Base-by-base conservation (phyloP, 2,329 filamentous ascomycete genomes). In the Beauveria varroae region DNA sequence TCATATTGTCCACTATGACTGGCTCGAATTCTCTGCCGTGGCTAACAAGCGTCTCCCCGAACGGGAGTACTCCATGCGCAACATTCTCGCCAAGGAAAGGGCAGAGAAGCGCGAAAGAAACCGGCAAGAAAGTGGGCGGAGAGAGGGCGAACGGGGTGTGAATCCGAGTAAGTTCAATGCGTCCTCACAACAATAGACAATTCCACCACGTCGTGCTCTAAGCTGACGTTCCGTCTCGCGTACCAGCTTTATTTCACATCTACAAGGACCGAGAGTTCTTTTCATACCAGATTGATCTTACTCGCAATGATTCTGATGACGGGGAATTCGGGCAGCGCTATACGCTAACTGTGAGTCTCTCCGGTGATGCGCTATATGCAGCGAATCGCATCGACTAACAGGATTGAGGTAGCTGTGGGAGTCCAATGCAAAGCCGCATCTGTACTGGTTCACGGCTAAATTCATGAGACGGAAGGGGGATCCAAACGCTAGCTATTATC, bases 221-320 rank as follows among this genome's bases (percentile, higher is more conserved):
- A 37, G 16, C 18, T 50, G n/a, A 57, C 24, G 63, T 61, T 28
- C 37, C 24, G 52, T 28, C 34, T 55, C 9, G 47, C 49, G 14
- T 20, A 9, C 10, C 7, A 63, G 52, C 55, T 59, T 46, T 84
- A n/a, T 84, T 86, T 68, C 85, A 85, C 63, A 72, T 89, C 63
- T 91, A 88, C 72, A 74, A 72, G 20, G 90, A 95, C 69, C 60
- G 67, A 3, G 81, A 80, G 0, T 81, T 80, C 53, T 90, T 91
- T 69, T 71, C 76, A 4, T 91, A 91, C 73, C 79, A 86, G 59
- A 74, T 90, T 62, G 78, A 79, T 0, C 74, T 95, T 16, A 79
- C 79, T 3, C 82, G 88, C 68, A 69, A 82, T 73, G 71, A 78
- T 69, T 44, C 71, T 63, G 69, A 71, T 16, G 65, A 67, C 5